These are phyloP conservation scores for Calocybe gangraenosa DNA, from an alignment of 768 basidiomycete genomes.

Conservation along the genomic window DNA sequence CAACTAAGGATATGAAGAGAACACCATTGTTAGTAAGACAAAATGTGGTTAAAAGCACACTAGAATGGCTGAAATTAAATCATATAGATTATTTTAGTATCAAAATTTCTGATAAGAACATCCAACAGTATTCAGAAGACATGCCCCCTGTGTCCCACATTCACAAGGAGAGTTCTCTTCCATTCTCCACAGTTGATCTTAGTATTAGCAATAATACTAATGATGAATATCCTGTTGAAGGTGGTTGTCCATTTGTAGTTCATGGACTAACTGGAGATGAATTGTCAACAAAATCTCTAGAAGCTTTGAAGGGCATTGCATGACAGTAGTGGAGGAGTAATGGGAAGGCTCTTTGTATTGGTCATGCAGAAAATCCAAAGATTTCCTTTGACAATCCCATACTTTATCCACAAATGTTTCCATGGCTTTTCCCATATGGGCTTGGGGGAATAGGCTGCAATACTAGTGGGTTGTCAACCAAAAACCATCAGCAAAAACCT, in stretches of 20 bases:
- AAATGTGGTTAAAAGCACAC: background rate
- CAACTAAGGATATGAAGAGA: background rate
- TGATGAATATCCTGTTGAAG: background rate
- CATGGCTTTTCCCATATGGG: constrained; percentile 40
- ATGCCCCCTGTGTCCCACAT: background rate
- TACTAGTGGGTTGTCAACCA: constrained; percentile 1
- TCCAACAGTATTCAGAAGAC: background rate
- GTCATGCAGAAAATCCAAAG: constrained; percentile 21
- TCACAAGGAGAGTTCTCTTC: background rate
- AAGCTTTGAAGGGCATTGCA: background rate
- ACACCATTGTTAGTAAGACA: background rate
- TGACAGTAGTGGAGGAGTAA: constrained; percentile 19
- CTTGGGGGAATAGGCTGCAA: constrained; percentile 26
- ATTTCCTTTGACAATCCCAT: constrained; percentile 29
- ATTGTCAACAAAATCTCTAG: background rate
- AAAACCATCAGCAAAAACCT: background rate
- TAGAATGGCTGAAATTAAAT: background rate
- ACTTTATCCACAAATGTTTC: background rate
- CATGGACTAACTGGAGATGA: background rate
- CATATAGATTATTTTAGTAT: background rate
- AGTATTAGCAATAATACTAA: background rate
- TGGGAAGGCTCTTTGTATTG: constrained; percentile 25
- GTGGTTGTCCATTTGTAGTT: background rate
- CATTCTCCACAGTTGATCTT: background rate
- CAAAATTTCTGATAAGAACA: background rate